Evolutionary conservation across 176 grass and related monocot species (phyloP).

Genomic region (Triticum turgidum): DNA sequence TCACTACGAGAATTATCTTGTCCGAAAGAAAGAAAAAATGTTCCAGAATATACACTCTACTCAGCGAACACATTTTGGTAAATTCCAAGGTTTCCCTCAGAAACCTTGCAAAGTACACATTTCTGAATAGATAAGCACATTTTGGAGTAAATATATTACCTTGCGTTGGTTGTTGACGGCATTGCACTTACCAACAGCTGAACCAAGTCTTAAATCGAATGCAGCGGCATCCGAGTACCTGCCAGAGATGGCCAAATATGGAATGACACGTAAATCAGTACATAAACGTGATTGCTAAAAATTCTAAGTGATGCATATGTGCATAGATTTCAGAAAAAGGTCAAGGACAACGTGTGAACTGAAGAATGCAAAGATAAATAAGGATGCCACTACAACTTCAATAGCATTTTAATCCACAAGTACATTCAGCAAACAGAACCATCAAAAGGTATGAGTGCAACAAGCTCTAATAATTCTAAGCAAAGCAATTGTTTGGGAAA

Average conservation of each 20-base stretch:
- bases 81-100: too few relatives aligned
- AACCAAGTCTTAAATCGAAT: conserved; percentile 74
- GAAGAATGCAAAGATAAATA: background rate
- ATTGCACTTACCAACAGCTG: conserved; percentile 91
- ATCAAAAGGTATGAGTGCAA: background rate
- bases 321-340: background rate
- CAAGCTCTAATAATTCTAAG: background rate
- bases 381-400: background rate
- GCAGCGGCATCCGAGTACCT: conserved; percentile 89
- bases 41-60: too few relatives aligned
- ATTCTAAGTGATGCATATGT: background rate
- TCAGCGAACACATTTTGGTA: too few relatives aligned
- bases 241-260: conserved; percentile 16
- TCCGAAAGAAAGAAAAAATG: too few relatives aligned
- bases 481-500: background rate
- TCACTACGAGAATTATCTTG: too few relatives aligned
- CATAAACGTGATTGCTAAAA: background rate
- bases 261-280: background rate
- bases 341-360: background rate
- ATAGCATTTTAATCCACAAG: background rate
- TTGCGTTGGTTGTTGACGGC: conserved; percentile 98
- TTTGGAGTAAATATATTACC: conserved; percentile 40
- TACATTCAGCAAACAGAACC: background rate
- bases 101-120: too few relatives aligned
- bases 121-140: background rate